Evolutionary conservation across 495 filamentous ascomycete genomes (phyloP).

Genomic region (Apodospora peruviana): DNA sequence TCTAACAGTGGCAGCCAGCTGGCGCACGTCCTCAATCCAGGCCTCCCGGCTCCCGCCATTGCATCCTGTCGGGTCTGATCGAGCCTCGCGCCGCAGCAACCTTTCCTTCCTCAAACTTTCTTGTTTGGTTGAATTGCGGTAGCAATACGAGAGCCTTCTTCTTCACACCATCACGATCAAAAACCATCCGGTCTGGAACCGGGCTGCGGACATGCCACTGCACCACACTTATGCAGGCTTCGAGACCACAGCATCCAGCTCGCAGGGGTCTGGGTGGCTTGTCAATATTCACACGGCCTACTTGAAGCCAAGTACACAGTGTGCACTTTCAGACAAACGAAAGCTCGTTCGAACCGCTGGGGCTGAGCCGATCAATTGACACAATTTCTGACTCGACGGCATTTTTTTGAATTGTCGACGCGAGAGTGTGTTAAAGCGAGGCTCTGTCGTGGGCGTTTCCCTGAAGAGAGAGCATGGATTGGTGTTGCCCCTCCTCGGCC

Average conservation of each 20-base stretch:
- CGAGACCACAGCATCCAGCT: too few relatives aligned
- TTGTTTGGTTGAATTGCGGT: not conserved
- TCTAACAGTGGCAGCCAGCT: too few relatives aligned
- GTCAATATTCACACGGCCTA: conserved; percentile 3
- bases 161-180: not conserved
- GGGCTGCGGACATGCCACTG: not conserved
- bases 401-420: too few relatives aligned
- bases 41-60: too few relatives aligned
- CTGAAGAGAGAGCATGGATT: too few relatives aligned
- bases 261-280: not conserved
- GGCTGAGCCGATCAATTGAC: not conserved
- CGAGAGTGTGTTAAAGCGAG: too few relatives aligned
- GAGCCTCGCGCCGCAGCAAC: too few relatives aligned
- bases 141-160: not conserved
- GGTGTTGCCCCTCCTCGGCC: not conserved
- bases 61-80: too few relatives aligned
- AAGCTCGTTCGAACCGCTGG: not conserved
- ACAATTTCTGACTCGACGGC: not conserved
- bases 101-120: not conserved
- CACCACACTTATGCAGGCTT: too few relatives aligned
- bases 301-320: conserved; percentile 4
- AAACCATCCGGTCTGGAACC: too few relatives aligned
- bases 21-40: too few relatives aligned
- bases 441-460: too few relatives aligned
- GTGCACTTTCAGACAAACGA: not conserved